Evolutionary conservation across 2,329 filamentous ascomycete genomes (phyloP).

Genomic region (Penicillium concentricum): DNA sequence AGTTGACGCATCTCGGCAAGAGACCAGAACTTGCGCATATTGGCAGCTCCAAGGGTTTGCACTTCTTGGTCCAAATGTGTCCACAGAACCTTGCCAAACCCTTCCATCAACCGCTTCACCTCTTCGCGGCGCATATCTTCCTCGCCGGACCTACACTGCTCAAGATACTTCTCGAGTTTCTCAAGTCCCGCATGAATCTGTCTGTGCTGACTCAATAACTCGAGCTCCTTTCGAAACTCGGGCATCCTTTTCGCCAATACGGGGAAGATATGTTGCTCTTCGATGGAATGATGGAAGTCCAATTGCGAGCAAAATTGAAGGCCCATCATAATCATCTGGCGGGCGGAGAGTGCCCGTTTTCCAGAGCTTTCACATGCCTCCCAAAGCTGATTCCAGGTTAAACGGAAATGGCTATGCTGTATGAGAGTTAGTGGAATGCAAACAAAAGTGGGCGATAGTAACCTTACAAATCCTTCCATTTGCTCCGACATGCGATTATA

Average conservation of each 20-base stretch:
- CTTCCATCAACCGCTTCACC: conserved; percentile 71
- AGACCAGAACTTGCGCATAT: conserved; percentile 83
- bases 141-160: conserved; percentile 62
- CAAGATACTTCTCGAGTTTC: conserved; percentile 64
- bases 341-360: conserved; percentile 64
- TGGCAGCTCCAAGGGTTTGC: conserved; percentile 72
- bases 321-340: conserved; percentile 66
- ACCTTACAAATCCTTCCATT: conserved; percentile 70
- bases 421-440: conserved; percentile 14
- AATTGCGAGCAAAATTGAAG: conserved; percentile 70
- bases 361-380: conserved; percentile 57
- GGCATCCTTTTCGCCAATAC: conserved; percentile 74
- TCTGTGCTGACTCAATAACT: conserved; percentile 71
- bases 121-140: conserved; percentile 55
- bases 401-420: conserved; percentile 74
- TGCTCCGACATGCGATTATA: conserved; percentile 73
- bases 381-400: conserved; percentile 70
- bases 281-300: conserved; percentile 76
- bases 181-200: conserved; percentile 77
- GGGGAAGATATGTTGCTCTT: conserved; percentile 80
- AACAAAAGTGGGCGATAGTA: neutral
- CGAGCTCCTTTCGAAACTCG: conserved; percentile 65
- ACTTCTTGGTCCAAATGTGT: conserved; percentile 84
- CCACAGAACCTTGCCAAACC: conserved; percentile 77
- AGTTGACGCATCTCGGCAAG: conserved; percentile 70